Conservation (phyloP, 495 filamentous ascomycete species). For the Aspergillus asperescens region DNA sequence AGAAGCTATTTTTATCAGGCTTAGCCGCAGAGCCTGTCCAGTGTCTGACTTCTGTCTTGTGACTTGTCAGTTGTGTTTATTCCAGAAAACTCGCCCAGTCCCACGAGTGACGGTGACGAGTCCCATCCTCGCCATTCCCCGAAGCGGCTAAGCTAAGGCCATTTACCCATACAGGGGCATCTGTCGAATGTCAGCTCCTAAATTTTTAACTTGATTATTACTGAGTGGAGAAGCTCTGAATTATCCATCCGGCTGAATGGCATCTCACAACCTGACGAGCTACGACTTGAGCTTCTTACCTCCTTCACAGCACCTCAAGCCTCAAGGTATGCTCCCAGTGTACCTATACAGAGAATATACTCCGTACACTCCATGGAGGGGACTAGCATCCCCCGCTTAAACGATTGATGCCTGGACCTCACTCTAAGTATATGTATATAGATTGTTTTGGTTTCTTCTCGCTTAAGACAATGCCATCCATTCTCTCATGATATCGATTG, state of each 20-base stretch:
- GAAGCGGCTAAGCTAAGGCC: not conserved
- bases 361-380: not conserved
- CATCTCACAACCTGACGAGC: no score
- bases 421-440: not conserved
- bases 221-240: no score
- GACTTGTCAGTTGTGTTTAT: not conserved
- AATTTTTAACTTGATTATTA: not conserved
- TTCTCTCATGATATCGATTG: not conserved
- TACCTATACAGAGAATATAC: not conserved
- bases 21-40: not conserved
- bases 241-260: no score
- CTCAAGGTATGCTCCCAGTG: not conserved
- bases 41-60: not conserved
- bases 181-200: not conserved
- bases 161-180: slow-evolving; percentile 1
- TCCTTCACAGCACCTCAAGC: no score
- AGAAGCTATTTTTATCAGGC: slow-evolving; percentile 6
- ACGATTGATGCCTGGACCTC: not conserved
- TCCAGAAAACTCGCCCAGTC: not conserved
- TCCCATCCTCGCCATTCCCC: not conserved
- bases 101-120: no score
- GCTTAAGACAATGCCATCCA: not conserved
- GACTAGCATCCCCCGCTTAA: not conserved
- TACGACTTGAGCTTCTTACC: no score
- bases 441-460: not conserved